A percentile compares a stretch with the other conserved stretches of the same genome.
phyloP scores from a whole-genome alignment of 331 rosid genomes.

The Dryas integrifolia region DNA sequence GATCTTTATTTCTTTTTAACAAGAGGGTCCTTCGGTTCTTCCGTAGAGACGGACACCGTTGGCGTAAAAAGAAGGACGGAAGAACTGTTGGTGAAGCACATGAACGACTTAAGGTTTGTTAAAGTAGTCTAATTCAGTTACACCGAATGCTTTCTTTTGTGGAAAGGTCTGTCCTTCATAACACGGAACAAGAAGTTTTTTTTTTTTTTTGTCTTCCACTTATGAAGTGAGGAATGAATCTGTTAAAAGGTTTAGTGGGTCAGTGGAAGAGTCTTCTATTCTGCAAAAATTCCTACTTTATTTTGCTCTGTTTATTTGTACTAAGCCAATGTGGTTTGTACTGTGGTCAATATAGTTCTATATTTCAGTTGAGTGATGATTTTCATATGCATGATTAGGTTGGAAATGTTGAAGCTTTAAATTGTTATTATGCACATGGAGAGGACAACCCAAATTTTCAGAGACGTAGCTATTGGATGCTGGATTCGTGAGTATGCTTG shows the following conservation, averaged over 20 bases:
- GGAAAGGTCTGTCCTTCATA: neutral
- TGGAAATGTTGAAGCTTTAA: slow-evolving; percentile 80
- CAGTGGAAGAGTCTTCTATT: slow-evolving; percentile 16
- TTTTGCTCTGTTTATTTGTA: neutral
- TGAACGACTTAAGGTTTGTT: slow-evolving; percentile 85
- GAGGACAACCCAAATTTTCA: slow-evolving; percentile 80
- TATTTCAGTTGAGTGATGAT: slow-evolving; percentile 26
- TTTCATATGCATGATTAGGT: slow-evolving; percentile 53
- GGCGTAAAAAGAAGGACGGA: slow-evolving; percentile 96
- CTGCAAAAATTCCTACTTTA: neutral
- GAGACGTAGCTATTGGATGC: slow-evolving; percentile 96
- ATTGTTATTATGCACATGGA: slow-evolving; percentile 97
- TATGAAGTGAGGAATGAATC: neutral
- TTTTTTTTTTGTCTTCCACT: neutral
- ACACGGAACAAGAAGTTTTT: neutral
- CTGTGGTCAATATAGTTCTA: slow-evolving; percentile 19
- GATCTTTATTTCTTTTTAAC: slow-evolving; percentile 79
- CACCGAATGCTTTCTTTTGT: slow-evolving; percentile 1
- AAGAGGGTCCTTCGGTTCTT: slow-evolving; percentile 87
- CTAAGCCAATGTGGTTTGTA: slow-evolving; percentile 9
- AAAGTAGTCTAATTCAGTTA: slow-evolving; percentile 15
- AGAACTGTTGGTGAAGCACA: slow-evolving; percentile 91
- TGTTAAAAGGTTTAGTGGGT: neutral
- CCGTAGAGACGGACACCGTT: slow-evolving; percentile 85
- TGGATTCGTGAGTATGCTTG: slow-evolving; percentile 78